Conservation (phyloP, 805 yeast species). For the Starmerella potacharoeniae region DNA sequence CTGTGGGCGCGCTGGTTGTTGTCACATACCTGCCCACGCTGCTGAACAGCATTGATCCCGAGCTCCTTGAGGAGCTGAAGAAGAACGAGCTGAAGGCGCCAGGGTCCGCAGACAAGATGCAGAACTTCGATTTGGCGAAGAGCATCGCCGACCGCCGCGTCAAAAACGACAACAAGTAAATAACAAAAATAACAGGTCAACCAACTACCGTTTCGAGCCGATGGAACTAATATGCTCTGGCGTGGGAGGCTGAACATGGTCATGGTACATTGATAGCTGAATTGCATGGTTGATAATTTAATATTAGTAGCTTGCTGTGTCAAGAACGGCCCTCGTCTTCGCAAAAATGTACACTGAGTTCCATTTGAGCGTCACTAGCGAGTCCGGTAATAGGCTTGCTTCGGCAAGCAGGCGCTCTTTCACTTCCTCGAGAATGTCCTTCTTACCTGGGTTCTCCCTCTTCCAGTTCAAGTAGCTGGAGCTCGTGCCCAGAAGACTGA, state of each 20-base stretch:
- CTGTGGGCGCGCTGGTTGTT: conserved; percentile 26
- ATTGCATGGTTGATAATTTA: too few species aligned
- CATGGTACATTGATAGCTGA: too few species aligned
- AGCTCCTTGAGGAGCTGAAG: conserved; percentile 27
- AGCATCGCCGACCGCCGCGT: conserved; percentile 23
- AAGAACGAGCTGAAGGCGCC: conserved; percentile 14
- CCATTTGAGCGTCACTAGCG: conserved; percentile 36
- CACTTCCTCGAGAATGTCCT: conserved; percentile 40
- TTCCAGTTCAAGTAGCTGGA: conserved; percentile 60
- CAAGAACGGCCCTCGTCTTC: background rate
- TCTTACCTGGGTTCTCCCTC: conserved; percentile 32
- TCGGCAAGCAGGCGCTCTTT: conserved; percentile 36
- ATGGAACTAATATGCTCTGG: too few species aligned
- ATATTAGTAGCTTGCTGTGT: too few species aligned
- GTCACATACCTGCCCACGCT: conserved; percentile 28
- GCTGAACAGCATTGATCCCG: conserved; percentile 29
- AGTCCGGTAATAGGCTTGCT: conserved; percentile 40
- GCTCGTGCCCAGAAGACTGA: conserved; percentile 51
- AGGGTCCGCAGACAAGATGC: conserved; percentile 15
- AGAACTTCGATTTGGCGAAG: conserved; percentile 27
- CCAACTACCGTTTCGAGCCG: too few species aligned
- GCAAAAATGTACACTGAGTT: conserved; percentile 32
- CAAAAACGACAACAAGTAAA: background rate
- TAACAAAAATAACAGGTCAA: too few species aligned
- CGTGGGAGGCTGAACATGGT: too few species aligned